These are phyloP conservation scores for Papilionanthe hybrid DNA, from an alignment of 116 monocot genomes.

Conservation along the genomic window DNA sequence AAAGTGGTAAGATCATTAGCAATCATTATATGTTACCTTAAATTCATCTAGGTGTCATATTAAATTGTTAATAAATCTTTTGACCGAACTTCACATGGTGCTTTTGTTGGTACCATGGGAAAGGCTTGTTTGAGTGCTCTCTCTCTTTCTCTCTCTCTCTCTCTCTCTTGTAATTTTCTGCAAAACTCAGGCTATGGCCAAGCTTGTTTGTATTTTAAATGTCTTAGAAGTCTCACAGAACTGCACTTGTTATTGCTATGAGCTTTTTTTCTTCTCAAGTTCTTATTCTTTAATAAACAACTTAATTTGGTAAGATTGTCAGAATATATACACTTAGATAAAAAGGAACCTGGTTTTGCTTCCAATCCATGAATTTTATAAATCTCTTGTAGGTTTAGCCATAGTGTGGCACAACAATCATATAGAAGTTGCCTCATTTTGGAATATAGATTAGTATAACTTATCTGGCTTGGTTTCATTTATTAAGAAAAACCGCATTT, in stretches of 20 bases:
- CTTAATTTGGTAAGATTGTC: neutral
- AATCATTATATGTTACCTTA: neutral
- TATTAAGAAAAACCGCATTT: no score
- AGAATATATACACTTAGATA: no score
- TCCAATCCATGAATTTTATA: no score
- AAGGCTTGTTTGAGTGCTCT: neutral
- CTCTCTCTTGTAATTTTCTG: neutral
- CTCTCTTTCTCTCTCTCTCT: neutral
- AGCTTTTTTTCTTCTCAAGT: neutral
- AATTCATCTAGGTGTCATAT: neutral
- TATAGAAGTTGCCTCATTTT: no score
- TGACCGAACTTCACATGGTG: neutral
- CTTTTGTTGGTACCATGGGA: neutral
- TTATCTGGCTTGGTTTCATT: no score
- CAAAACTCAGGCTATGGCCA: neutral
- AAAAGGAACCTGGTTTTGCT: no score
- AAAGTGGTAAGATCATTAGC: slow-evolving; percentile 43
- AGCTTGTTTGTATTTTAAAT: neutral
- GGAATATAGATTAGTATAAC: no score
- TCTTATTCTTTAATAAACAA: neutral
- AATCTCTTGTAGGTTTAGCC: no score
- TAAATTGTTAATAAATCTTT: neutral
- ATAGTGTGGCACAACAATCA: no score
- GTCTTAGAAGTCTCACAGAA: neutral
- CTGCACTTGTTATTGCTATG: neutral